Percentiles rank a stretch among this genome's conserved stretches.
These are phyloP conservation scores for Paracamarosporium sp. DNA, from an alignment of 2,329 filamentous ascomycete species.

Conservation along the genomic window DNA sequence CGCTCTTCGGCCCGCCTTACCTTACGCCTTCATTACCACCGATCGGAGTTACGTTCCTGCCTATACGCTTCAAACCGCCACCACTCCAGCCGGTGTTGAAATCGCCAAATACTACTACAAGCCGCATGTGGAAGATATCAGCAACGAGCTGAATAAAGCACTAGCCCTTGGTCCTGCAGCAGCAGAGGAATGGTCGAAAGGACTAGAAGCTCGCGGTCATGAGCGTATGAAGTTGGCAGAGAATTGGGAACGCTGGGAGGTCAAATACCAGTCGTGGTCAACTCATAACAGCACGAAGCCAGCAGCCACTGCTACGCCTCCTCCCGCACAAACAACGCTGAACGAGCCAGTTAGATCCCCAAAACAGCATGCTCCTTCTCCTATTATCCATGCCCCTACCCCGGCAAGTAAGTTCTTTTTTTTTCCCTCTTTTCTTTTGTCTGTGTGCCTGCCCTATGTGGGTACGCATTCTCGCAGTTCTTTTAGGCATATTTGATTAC, in stretches of 20 bases:
- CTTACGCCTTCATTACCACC: slow-evolving; percentile 70
- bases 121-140: slow-evolving; percentile 67
- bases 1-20: slow-evolving; percentile 70
- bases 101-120: slow-evolving; percentile 72
- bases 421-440: slow-evolving; percentile 20
- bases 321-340: slow-evolving; percentile 24
- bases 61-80: slow-evolving; percentile 59
- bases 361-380: slow-evolving; percentile 31
- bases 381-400: slow-evolving; percentile 40
- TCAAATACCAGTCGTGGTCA: slow-evolving; percentile 43
- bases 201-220: slow-evolving; percentile 69
- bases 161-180: slow-evolving; percentile 71
- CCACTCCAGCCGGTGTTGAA: slow-evolving; percentile 56
- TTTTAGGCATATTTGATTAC: slow-evolving; percentile 26
- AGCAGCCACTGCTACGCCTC: slow-evolving; percentile 18
- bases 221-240: slow-evolving; percentile 66
- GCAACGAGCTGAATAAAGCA: slow-evolving; percentile 67
- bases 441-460: too few species aligned
- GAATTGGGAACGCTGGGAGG: slow-evolving; percentile 79
- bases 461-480: slow-evolving; percentile 21
- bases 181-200: slow-evolving; percentile 80
- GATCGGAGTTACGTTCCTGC: slow-evolving; percentile 67
- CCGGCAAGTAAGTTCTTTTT: slow-evolving; percentile 44
- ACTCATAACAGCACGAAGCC: slow-evolving; percentile 23
- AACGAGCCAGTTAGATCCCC: slow-evolving; percentile 33